Evolutionary conservation across 2,329 filamentous ascomycete genomes (phyloP).

Genomic region (Balansia obtecta): DNA sequence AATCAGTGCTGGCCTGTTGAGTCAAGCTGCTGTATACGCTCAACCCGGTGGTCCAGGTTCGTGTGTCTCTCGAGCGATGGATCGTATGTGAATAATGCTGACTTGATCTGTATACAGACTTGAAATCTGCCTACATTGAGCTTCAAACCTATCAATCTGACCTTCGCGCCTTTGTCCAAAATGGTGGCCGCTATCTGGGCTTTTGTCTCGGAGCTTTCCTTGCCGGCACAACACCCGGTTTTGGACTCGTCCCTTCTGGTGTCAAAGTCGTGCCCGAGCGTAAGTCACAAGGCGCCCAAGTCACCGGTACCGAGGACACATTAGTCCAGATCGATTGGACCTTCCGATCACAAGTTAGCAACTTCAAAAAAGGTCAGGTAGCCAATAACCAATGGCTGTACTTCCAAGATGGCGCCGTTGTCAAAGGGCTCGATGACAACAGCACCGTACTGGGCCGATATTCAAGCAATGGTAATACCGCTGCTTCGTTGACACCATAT

Average conservation of each 20-base stretch:
- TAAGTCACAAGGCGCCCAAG: slow-evolving; percentile 8
- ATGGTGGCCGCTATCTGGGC: slow-evolving; percentile 14
- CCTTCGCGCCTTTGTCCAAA: slow-evolving; percentile 11
- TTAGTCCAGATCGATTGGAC: slow-evolving; percentile 15
- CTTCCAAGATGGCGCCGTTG: slow-evolving; percentile 14
- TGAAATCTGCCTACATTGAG: slow-evolving; percentile 9
- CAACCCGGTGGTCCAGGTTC: slow-evolving; percentile 11
- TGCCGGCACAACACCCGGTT: slow-evolving; percentile 12
- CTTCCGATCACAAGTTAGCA: slow-evolving; percentile 6
- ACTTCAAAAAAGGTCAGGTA: slow-evolving; percentile 5
- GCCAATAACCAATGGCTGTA: slow-evolving; percentile 12
- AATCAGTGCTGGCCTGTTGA: slow-evolving; percentile 7
- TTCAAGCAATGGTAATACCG: slow-evolving; percentile 12
- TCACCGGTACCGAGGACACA: slow-evolving; percentile 9
- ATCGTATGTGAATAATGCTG: neutral
- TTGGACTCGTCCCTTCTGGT: slow-evolving; percentile 10
- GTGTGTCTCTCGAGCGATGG: neutral
- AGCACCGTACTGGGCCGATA: slow-evolving; percentile 11
- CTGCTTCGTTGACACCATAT: slow-evolving; percentile 12
- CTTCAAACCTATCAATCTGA: slow-evolving; percentile 6
- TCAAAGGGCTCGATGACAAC: slow-evolving; percentile 7
- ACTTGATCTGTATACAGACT: slow-evolving; percentile 6
- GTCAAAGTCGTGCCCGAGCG: slow-evolving; percentile 7
- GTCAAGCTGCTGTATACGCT: slow-evolving; percentile 9
- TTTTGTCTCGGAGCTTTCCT: slow-evolving; percentile 17